Evolutionary conservation across 495 filamentous ascomycete species (phyloP).

Genomic region (Penicillium lagena): DNA sequence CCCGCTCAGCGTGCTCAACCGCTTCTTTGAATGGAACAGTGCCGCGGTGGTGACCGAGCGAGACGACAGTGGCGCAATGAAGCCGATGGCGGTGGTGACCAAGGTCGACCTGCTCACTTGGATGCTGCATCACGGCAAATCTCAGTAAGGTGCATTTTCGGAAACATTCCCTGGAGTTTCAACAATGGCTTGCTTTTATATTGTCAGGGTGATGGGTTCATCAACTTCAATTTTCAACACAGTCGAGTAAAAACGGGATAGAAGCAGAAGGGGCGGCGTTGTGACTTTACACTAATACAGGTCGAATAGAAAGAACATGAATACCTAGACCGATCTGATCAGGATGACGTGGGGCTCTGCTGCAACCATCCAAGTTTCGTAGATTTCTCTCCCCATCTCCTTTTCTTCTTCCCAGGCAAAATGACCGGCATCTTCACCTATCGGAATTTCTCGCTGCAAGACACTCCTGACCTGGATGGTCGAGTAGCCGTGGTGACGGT

Average conservation of each 20-base stretch:
- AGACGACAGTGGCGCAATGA: constrained; percentile 51
- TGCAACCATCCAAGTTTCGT: no score
- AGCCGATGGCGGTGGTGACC: constrained; percentile 85
- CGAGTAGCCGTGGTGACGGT: constrained; percentile 35
- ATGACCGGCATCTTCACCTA: constrained; percentile 18
- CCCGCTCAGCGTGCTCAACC: constrained; percentile 70
- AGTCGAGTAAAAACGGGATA: no score
- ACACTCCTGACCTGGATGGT: constrained; percentile 22
- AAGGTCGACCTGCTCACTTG: constrained; percentile 95
- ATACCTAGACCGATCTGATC: no score
- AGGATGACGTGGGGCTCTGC: no score
- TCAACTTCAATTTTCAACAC: no score
- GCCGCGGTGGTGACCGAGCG: constrained; percentile 86
- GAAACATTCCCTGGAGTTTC: no score
- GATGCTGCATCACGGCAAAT: constrained; percentile 66
- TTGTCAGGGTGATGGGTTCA: no score
- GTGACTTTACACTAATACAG: no score
- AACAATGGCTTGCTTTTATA: no score
- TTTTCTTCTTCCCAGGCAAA: not conserved
- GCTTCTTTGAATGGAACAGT: constrained; percentile 97
- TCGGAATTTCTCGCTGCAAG: constrained; percentile 15
- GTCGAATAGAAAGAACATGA: no score
- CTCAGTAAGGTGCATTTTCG: no score
- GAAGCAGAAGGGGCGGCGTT: no score
- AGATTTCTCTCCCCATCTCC: not conserved